Evolutionary conservation across 768 basidiomycete species (phyloP), one percentile per base, ranked within the genome.

Genomic region (Agrocybe praecox): DNA sequence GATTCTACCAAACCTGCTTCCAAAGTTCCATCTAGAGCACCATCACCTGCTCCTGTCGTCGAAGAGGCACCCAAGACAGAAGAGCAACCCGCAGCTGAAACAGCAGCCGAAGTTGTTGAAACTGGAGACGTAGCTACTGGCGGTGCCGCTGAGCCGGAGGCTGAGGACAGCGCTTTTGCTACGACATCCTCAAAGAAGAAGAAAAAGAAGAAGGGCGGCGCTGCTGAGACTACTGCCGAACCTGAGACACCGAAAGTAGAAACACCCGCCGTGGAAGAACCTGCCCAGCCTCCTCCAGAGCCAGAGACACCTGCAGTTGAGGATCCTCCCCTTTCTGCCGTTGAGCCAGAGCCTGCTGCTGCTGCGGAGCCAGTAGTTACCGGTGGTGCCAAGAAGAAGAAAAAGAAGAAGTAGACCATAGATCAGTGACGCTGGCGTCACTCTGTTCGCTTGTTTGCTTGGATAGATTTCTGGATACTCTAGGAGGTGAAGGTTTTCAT

Each of bases 321-420:
- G n/a, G 36, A 40, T 6, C 36, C 52, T 29, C 26, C 26, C n/a
- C n/a, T n/a, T 29, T 29, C 26, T 29, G 26, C 26, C 9, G 26
- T 29, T 29, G 26, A 29, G 26, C 26, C 26, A 29, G 26, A 29
- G 26, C 26, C 26, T 29, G 5, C 26, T n/a, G 36, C 36, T 40
- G 36, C 36, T 40, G 6, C 36, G n/a, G 36, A 40, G n/a, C 36
- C 52, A 24, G 43, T 33, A 40, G 36, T 34, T 7, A 43, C 56
- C 1, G 52, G 36, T 19, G 47, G 9, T 9, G 33, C 40, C 10
- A 58, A 53, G 48, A 64, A 58, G 49, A 65, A 65, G 40, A 65
- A 62, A 40, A 65, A 65, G 56, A 64, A 64, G 51, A 60, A 62
- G 49, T 61, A 56, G 23, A 32, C 22, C 17, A 32, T 8, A 26